Evolutionary conservation across 352 stramenopile genomes (phyloP), one percentile per base, ranked within the genome.

Genomic region (Phytophthora pini): DNA sequence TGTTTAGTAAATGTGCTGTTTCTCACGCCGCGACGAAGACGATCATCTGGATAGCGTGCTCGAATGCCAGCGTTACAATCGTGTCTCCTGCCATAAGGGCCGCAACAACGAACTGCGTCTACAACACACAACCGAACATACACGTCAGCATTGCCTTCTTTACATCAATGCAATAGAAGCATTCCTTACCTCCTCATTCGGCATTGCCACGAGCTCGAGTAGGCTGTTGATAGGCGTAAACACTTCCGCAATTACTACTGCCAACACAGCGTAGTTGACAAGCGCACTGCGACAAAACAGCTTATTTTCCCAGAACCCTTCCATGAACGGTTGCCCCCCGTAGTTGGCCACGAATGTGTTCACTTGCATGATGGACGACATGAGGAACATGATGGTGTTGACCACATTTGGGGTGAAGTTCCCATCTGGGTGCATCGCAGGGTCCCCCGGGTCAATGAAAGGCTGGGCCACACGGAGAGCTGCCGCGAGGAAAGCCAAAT

Each of bases 311-410:
- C 76, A 90, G 60, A 99, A 93, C 56, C 88, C 94, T 80, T 99
- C 95, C 93, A 99, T 98, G 77, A 99, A 99, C n/a, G 98, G 98
- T 54, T 95, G 86, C 11, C 98, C 98, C 68, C 94, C 88, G 83
- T 99, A 99, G 77, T 99, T 99, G 6, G 98, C 95, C 5, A 95
- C 84, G 66, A 99, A 99, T 3, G 98, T 98, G 71, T 98, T 99
- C 15, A 99, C 87, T 41, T 88, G 92, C 74, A 95, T 90, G 54
- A 98, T 77, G 22, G 92, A 88, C 49, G 89, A 98, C 53, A 99
- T 79, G 9, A 99, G 74, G 79, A 99, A 99, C 52, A 99, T 98
- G 26, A 98, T 96, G 12, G 94, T 98, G 68, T 99, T 99, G 70
- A 99, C 93, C 5, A 98, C 89, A 70, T 99, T 99, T 3, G 98